A percentile compares a stretch with the other conserved stretches of the same genome.
phyloP scores from a whole-genome alignment of 345 rosid genomes.

The Camelina laxa region DNA sequence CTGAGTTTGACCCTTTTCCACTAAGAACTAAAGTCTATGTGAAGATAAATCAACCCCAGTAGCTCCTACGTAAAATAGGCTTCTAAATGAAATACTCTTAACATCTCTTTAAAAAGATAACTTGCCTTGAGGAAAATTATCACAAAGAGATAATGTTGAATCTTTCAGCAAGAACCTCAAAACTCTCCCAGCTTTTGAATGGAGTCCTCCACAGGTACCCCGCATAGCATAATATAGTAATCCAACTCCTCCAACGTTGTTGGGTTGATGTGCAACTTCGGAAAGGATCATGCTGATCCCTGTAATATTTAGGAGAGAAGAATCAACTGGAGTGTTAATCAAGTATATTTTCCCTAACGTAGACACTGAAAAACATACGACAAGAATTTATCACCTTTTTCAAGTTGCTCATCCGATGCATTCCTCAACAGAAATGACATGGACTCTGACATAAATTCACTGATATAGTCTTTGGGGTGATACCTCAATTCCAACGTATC shows the following conservation, averaged over 20 bases:
- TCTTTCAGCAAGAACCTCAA: slow-evolving; percentile 57
- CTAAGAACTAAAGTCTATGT: slow-evolving; percentile 7
- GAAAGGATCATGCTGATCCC: slow-evolving; percentile 68
- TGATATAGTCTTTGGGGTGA: slow-evolving; percentile 66
- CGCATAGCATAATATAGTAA: slow-evolving; percentile 71
- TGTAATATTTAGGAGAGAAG: slow-evolving; percentile 41
- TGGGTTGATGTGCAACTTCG: slow-evolving; percentile 56
- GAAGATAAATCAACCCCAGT: slow-evolving; percentile 6
- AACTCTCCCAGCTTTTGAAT: slow-evolving; percentile 67
- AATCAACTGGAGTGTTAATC: slow-evolving; percentile 29
- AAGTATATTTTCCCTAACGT: slow-evolving; percentile 13
- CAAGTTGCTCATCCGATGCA: slow-evolving; percentile 60
- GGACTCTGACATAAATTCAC: slow-evolving; percentile 75
- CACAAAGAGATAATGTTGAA: slow-evolving; percentile 56
- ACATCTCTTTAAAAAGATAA: slow-evolving; percentile 23
- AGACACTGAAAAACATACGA: slow-evolving; percentile 11
- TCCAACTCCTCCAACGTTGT: slow-evolving; percentile 66
- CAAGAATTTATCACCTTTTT: slow-evolving; percentile 55
- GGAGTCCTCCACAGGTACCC: slow-evolving; percentile 62
- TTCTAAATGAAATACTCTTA: slow-evolving; percentile 23
- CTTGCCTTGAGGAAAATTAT: slow-evolving; percentile 66
- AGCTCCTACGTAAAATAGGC: not conserved
- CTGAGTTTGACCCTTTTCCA: slow-evolving; percentile 10
- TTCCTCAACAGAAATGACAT: slow-evolving; percentile 88
- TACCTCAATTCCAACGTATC: slow-evolving; percentile 68